Conservation (phyloP, 495 filamentous ascomycete species). For the Aspergillus diversus region DNA sequence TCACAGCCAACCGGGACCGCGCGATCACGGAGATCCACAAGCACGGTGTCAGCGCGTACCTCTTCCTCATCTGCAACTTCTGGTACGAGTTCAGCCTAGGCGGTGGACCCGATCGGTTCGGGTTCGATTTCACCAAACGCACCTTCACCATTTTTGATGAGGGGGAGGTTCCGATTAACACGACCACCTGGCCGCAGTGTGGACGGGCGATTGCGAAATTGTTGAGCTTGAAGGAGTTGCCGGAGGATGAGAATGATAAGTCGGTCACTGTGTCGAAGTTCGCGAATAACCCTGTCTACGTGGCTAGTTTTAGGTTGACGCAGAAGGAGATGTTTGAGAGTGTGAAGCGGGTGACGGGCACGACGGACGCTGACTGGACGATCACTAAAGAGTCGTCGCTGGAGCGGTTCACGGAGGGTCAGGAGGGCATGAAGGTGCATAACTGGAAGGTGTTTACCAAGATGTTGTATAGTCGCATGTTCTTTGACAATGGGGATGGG, state of each 20-base stretch:
- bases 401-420: constrained; percentile 50
- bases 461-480: constrained; percentile 54
- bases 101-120: constrained; percentile 36
- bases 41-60: constrained; percentile 50
- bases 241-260: constrained; percentile 50
- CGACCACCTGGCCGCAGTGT: constrained; percentile 49
- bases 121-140: constrained; percentile 52
- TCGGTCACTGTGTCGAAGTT: constrained; percentile 39
- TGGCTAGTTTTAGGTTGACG: constrained; percentile 52
- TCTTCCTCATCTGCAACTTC: constrained; percentile 52
- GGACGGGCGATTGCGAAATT: constrained; percentile 52
- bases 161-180: constrained; percentile 44
- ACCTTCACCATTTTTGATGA: constrained; percentile 54
- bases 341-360: constrained; percentile 58
- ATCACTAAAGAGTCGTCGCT: constrained; percentile 45
- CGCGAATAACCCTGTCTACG: constrained; percentile 47
- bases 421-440: constrained; percentile 45
- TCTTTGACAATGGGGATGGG: constrained; percentile 46
- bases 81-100: constrained; percentile 60
- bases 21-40: constrained; percentile 42
- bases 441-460: constrained; percentile 52
- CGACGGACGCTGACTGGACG: constrained; percentile 54
- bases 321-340: constrained; percentile 60
- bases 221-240: constrained; percentile 48
- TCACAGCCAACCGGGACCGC: constrained; percentile 24